Base-by-base conservation (phyloP, 2,329 filamentous ascomycete species). In the Scolecobasidium constrictum region DNA sequence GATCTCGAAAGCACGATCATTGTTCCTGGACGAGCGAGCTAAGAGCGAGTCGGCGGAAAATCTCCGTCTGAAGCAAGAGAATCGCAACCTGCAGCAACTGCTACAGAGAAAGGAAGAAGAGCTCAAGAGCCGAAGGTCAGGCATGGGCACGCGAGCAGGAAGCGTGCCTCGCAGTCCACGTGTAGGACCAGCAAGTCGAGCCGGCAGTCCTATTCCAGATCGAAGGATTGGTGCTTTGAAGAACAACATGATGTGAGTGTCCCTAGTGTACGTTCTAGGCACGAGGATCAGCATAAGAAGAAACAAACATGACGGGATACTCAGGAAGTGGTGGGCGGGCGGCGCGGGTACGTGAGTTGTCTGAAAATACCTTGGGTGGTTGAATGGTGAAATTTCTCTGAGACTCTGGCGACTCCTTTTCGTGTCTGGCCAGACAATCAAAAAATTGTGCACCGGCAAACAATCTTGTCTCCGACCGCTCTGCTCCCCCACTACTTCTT, bases 111-210 rank as follows among this genome's bases (percentile, higher is more conserved):
- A 54, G 38, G 59, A 60, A 19, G 60, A 61, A 43, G 59, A 63
- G 44, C 51, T 61, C 19, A 43, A 48, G 40, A 57, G 56, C 43
- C 56, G 47, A 53, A 58, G 46, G 48, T 52, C 13, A 50, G 51
- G 19, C 46, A 57, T 42, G 53, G 60, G 5, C 40, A 63, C 61
- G 3, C 53, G 61, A 36, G 56, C 53, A 6, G 52, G 49, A 12
- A 61, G 57, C 48, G 55, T 61, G 21, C 61, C 61, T 1, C 46
- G 60, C 16, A 60, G 53, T 45, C 61, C 58, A 19, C 41, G 42
- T 20, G 44, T 46, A 19, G 44, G 44, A 5, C 41, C 42, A 35
- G 53, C 53, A 13, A 51, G 49, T 46, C 45, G 58, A 39, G 51
- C 46, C 35, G 15, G 49, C 19, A 44, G 39, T 26, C 44, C 44